Evolutionary conservation across 2,329 filamentous ascomycete genomes (phyloP).

Genomic region (Pseudopithomyces maydicus): DNA sequence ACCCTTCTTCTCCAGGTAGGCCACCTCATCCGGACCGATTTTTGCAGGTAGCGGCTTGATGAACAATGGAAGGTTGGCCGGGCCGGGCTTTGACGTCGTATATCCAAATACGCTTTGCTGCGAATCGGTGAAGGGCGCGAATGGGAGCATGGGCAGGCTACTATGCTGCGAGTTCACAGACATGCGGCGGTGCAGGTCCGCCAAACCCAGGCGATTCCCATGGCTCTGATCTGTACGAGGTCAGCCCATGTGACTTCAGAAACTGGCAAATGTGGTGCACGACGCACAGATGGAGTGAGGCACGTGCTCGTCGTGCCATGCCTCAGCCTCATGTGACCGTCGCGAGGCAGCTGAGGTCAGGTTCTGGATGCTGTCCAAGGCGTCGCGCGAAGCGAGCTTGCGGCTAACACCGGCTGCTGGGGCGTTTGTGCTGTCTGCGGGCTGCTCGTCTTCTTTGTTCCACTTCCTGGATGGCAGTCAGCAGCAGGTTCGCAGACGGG

Average conservation of each 20-base stretch:
- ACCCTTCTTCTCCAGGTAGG: slow-evolving; percentile 82
- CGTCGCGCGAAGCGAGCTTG: slow-evolving; percentile 46
- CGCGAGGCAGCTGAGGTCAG: slow-evolving; percentile 35
- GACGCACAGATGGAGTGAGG: slow-evolving; percentile 68
- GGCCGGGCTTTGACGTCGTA: slow-evolving; percentile 52
- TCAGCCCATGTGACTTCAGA: slow-evolving; percentile 24
- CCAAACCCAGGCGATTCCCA: slow-evolving; percentile 49
- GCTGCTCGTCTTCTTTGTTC: slow-evolving; percentile 48
- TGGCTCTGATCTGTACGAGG: slow-evolving; percentile 53
- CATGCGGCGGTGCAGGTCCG: slow-evolving; percentile 52
- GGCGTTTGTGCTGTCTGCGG: slow-evolving; percentile 19
- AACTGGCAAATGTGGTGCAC: background rate
- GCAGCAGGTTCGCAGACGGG: slow-evolving; percentile 15
- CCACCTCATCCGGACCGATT: slow-evolving; percentile 80
- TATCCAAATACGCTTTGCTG: slow-evolving; percentile 50
- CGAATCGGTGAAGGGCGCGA: slow-evolving; percentile 39
- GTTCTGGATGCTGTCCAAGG: slow-evolving; percentile 40
- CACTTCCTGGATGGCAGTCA: slow-evolving; percentile 46
- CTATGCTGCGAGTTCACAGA: slow-evolving; percentile 47
- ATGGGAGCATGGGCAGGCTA: slow-evolving; percentile 41
- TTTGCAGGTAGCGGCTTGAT: slow-evolving; percentile 79
- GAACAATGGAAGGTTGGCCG: slow-evolving; percentile 65
- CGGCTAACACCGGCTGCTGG: slow-evolving; percentile 25
- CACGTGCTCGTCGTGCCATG: slow-evolving; percentile 62
- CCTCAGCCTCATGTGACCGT: slow-evolving; percentile 52